A percentile compares a stretch with the other conserved stretches of the same genome.
These are phyloP conservation scores for Stylonectria norvegica DNA, from an alignment of 2,329 filamentous ascomycete species.

Conservation along the genomic window DNA sequence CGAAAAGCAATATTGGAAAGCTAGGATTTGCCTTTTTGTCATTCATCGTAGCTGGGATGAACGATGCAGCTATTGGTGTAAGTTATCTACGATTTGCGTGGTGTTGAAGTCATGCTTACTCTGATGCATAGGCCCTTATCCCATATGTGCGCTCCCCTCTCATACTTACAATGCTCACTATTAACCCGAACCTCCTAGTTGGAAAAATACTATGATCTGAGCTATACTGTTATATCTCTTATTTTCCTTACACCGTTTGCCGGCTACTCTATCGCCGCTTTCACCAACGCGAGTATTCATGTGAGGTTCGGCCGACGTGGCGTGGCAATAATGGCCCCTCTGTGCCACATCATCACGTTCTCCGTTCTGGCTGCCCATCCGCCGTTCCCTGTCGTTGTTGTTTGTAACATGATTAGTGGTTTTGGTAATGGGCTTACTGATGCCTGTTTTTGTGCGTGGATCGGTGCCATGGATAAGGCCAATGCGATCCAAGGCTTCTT, in stretches of 20 bases:
- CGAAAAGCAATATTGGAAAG: conserved; percentile 30
- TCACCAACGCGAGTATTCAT: conserved; percentile 60
- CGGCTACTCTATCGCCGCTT: conserved; percentile 59
- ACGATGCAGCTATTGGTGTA: conserved; percentile 60
- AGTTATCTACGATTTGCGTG: conserved; percentile 22
- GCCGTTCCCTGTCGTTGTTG: conserved; percentile 60
- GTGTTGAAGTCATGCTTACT: background rate
- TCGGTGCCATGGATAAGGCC: conserved; percentile 63
- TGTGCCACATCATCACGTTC: conserved; percentile 61
- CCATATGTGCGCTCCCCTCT: conserved; percentile 32
- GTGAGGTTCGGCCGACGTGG: conserved; percentile 62
- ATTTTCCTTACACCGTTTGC: conserved; percentile 62
- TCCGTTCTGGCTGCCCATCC: conserved; percentile 59
- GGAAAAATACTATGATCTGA: conserved; percentile 58
- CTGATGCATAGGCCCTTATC: conserved; percentile 33
- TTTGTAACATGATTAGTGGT: conserved; percentile 61
- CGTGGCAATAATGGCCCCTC: conserved; percentile 59
- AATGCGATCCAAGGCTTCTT: conserved; percentile 66
- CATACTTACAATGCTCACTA: background rate
- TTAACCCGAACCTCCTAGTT: no score
- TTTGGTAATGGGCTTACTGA: conserved; percentile 65
- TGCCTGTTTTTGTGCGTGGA: conserved; percentile 47
- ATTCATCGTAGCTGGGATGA: conserved; percentile 59
- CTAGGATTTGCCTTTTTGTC: conserved; percentile 50
- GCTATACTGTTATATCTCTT: conserved; percentile 58